These are phyloP conservation scores for Cordyceps cicadae DNA, from an alignment of 2,329 filamentous ascomycete species.

Conservation along the genomic window DNA sequence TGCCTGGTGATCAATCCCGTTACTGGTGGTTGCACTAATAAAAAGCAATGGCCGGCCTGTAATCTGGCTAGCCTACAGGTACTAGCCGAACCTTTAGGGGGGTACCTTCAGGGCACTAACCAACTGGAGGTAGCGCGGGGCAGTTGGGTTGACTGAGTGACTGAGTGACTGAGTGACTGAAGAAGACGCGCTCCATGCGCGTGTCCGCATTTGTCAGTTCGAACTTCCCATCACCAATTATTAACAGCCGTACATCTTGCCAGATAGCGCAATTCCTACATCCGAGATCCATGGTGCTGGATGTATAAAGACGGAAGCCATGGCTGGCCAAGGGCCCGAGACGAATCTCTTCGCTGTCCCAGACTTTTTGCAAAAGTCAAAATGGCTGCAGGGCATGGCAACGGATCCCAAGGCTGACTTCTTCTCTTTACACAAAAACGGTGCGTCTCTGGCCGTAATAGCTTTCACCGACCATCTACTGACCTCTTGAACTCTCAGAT, in stretches of 20 bases:
- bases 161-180: no score
- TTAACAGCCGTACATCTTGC: not conserved
- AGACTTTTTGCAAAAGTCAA: constrained; percentile 50
- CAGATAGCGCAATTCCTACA: not conserved
- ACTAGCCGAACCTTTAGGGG: no score
- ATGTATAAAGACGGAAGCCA: constrained; percentile 15
- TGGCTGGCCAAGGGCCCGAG: constrained; percentile 32
- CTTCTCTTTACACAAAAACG: constrained; percentile 34
- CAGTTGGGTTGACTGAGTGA: not conserved
- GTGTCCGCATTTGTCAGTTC: not conserved
- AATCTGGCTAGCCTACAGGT: not conserved
- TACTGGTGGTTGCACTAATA: not conserved
- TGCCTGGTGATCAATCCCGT: not conserved
- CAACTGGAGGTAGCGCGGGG: no score
- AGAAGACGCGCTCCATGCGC: constrained; percentile 1
- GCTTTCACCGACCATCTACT: not conserved
- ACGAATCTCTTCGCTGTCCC: constrained; percentile 56
- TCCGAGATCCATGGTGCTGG: not conserved
- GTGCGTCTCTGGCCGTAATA: constrained; percentile 15
- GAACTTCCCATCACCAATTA: not conserved
- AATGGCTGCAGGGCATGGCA: constrained; percentile 32
- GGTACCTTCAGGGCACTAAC: no score
- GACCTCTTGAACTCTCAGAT: not conserved
- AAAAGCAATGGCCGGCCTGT: not conserved
- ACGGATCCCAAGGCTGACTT: constrained; percentile 24